phyloP scores from a whole-genome alignment of 768 basidiomycete species.

The Boletus reticulatus region DNA sequence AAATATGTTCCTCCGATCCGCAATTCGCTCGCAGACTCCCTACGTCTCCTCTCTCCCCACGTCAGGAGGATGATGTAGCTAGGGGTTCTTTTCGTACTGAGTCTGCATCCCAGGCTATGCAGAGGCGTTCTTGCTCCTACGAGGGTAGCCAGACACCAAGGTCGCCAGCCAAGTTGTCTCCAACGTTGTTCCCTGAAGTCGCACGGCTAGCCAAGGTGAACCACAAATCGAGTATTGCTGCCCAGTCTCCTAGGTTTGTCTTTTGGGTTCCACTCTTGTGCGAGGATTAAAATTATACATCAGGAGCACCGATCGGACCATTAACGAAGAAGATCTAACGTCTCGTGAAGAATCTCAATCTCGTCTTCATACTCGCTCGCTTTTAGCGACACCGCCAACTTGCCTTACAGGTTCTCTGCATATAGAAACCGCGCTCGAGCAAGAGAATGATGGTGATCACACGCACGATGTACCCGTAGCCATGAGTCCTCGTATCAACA shows the following conservation, averaged over 20 bases:
- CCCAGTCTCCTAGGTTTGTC: conserved; percentile 12
- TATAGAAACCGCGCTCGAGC: conserved; percentile 1
- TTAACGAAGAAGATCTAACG: background rate
- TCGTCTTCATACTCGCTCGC: background rate
- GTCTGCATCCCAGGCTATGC: background rate
- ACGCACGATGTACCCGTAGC: background rate
- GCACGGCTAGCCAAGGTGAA: background rate
- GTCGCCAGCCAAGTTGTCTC: background rate
- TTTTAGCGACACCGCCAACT: background rate
- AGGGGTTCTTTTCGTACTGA: background rate
- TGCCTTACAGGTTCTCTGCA: conserved; percentile 1
- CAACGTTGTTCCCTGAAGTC: background rate
- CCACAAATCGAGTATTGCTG: background rate
- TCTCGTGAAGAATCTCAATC: background rate
- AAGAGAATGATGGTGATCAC: background rate
- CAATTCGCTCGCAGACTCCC: background rate
- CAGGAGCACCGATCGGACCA: background rate
- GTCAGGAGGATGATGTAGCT: background rate
- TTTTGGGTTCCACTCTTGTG: background rate
- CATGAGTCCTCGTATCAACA: background rate
- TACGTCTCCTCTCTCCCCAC: background rate
- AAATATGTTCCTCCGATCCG: conserved; percentile 5
- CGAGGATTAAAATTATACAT: background rate
- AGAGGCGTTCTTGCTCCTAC: background rate
- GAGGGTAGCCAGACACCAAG: background rate